Conservation (phyloP, 2,329 filamentous ascomycete genomes). For the Albophoma yamanashiensis region DNA sequence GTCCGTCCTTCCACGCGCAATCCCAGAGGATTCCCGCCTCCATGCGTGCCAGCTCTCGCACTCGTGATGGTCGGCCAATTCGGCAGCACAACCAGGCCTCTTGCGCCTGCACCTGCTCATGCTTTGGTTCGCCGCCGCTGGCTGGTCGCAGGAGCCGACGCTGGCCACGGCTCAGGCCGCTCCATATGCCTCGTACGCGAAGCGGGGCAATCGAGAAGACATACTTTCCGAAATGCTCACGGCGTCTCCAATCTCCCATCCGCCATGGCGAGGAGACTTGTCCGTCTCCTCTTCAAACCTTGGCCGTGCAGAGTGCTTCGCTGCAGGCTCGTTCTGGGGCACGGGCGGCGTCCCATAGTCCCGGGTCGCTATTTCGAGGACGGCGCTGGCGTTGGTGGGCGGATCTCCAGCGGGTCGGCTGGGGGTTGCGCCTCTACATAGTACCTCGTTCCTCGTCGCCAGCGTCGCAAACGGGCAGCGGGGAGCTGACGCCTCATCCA, state of each 20-base stretch:
- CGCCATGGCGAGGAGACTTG: neutral
- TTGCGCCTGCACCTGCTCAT: neutral
- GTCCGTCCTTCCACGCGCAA: neutral
- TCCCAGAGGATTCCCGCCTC: neutral
- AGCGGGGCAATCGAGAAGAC: neutral
- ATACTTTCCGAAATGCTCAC: neutral
- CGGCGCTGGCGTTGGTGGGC: neutral
- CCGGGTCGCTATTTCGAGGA: neutral
- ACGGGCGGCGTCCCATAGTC: neutral
- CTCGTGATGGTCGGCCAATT: neutral
- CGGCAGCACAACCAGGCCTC: neutral
- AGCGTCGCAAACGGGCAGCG: neutral
- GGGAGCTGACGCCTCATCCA: slow-evolving; percentile 12
- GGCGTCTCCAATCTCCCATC: neutral
- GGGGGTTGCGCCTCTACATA: neutral
- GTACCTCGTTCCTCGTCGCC: neutral
- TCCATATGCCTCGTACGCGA: neutral
- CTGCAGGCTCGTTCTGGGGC: neutral
- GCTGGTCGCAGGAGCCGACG: neutral
- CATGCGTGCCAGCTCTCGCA: neutral
- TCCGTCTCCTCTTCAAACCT: neutral
- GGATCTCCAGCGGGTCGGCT: neutral
- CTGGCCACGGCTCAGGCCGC: neutral
- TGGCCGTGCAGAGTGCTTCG: neutral
- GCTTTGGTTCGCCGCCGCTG: neutral